Base-by-base conservation (phyloP, 495 filamentous ascomycete genomes). In the Penicillium paxilli region DNA sequence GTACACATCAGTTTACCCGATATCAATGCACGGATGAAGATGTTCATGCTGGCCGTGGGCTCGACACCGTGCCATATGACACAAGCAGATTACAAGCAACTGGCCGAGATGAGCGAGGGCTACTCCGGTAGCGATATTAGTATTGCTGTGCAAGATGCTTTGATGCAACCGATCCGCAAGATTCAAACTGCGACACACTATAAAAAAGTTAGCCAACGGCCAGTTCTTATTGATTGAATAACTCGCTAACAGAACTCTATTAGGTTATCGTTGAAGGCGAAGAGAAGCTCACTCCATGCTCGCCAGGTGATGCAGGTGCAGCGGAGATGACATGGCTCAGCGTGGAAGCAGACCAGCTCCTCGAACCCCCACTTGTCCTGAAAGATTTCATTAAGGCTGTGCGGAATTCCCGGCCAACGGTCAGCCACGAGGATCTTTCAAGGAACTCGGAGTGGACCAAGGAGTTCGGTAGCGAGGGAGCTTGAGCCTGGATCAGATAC, bases 181-280 rank as follows among this genome's bases (percentile, higher is more conserved):
- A 98, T 99, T 57, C 93, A 98, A 74, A 96, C 90, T 44, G 94
- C 94, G 24, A 99, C 94, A 52, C 94, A 99, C 75, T 99, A 98
- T 74, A 98, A 97, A 69, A 88, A 88, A 81, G 93, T 94, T 77
- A 38, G 68, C 58, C 49, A 42, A 28, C 57, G 37, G 11, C 35
- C 7, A 1, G 7, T 8, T 33, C 23, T 25, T 14, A 6, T 16
- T 21, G 1, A 35, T 25, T 14, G 1, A 5, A 25, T 23, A 5
- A 47, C 42, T 44, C 2, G 45, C 21, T 61, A 41, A 44, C 10
- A 4, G 1, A 33, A 8, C 23, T 47, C 5, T 6, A 46, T n/a
- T 59, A 94, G 90, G 86, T 92, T 12, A 75, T 79, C 47, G 74
- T 83, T 33, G 87, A 92, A 21, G 89, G 85, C n/a, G 70, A 73